phyloP scores from a whole-genome alignment of 495 filamentous ascomycete species.

The Penicilliopsis zonata region DNA sequence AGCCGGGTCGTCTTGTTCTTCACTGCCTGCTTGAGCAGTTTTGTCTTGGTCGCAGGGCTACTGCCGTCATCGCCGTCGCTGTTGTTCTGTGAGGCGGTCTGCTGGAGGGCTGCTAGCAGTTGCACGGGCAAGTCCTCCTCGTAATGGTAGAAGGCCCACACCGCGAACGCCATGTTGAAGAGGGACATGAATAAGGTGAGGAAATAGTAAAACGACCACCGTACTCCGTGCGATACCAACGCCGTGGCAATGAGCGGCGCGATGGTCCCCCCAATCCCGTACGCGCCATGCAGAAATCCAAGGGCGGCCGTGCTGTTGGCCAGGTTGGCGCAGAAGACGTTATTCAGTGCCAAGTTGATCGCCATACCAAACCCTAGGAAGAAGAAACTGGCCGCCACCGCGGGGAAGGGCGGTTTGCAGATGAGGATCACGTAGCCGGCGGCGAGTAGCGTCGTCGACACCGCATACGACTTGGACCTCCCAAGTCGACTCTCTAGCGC shows the following conservation, averaged over 20 bases:
- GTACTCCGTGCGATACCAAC: conserved; percentile 23
- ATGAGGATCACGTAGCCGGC: conserved; percentile 53
- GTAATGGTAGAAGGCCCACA: conserved; percentile 43
- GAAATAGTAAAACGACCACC: conserved; percentile 21
- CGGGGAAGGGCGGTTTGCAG: conserved; percentile 55
- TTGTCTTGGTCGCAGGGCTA: conserved; percentile 43
- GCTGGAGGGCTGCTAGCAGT: conserved; percentile 19
- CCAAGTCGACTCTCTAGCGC: conserved; percentile 41
- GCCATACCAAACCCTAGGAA: conserved; percentile 56
- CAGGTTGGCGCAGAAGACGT: conserved; percentile 64
- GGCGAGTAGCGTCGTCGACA: conserved; percentile 36
- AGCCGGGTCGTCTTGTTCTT: conserved; percentile 51
- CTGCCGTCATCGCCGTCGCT: conserved; percentile 31
- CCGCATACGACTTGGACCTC: conserved; percentile 45
- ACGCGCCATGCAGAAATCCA: conserved; percentile 53
- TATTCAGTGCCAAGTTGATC: conserved; percentile 55
- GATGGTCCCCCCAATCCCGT: conserved; percentile 61
- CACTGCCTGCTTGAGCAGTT: conserved; percentile 32
- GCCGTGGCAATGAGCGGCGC: conserved; percentile 61
- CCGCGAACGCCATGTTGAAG: conserved; percentile 33
- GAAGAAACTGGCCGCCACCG: conserved; percentile 52
- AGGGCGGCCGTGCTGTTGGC: conserved; percentile 49
- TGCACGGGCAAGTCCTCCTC: conserved; percentile 32
- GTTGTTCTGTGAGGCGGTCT: conserved; percentile 17
- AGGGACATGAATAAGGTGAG: conserved; percentile 26